These are phyloP conservation scores for Phytopythium oedochilum DNA, from an alignment of 352 stramenopile species.

Conservation along the genomic window DNA sequence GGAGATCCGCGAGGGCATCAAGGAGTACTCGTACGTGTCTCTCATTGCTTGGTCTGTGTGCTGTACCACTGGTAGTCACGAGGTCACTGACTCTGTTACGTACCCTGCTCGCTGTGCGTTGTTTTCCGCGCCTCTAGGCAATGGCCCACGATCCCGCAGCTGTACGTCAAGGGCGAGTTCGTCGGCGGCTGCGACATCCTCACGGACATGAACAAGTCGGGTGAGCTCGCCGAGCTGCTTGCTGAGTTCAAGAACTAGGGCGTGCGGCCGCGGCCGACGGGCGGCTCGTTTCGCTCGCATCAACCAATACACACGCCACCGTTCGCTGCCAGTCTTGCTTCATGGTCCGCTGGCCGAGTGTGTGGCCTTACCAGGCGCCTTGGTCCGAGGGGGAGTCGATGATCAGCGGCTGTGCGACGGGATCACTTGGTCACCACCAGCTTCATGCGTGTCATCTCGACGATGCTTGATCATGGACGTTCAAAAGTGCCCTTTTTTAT, in stretches of 20 bases:
- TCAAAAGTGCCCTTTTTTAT: background rate
- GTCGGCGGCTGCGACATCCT: conserved; percentile 99
- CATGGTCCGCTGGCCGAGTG: no score
- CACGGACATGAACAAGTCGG: conserved; percentile 91
- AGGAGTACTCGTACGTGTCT: conserved; percentile 94
- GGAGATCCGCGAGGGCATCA: conserved; percentile 97
- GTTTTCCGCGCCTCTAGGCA: conserved; percentile 40
- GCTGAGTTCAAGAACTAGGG: conserved; percentile 71
- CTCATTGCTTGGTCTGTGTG: background rate
- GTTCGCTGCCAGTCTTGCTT: no score
- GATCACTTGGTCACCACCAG: no score
- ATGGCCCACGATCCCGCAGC: conserved; percentile 97
- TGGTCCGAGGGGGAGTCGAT: no score
- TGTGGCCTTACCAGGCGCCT: no score
- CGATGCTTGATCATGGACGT: no score
- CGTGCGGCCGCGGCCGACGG: conserved; percentile 1
- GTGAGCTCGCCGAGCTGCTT: conserved; percentile 89
- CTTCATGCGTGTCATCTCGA: no score
- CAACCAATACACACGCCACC: background rate
- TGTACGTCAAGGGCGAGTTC: conserved; percentile 99
- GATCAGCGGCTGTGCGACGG: no score
- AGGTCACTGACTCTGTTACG: background rate
- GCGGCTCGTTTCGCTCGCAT: no score
- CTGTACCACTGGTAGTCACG: background rate
- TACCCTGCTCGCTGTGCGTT: background rate